These are phyloP conservation scores for Cornus kousa DNA, from an alignment of 148 eudicot genomes.

Conservation along the genomic window DNA sequence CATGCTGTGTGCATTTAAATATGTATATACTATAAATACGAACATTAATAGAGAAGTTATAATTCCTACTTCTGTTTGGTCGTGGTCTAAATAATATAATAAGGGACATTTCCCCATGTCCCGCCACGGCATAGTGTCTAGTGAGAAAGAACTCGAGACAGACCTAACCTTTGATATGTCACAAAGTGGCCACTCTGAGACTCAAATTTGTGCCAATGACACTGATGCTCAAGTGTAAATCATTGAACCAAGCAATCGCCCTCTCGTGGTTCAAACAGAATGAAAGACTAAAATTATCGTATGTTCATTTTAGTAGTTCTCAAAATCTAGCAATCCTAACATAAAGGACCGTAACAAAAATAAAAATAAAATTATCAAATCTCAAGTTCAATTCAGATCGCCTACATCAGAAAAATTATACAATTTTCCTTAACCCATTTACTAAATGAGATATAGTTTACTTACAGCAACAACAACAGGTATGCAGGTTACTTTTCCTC, in stretches of 20 bases:
- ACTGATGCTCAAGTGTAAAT: too few relatives aligned
- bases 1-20: neutral
- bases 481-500: constrained; percentile 54
- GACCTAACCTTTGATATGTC: too few relatives aligned
- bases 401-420: neutral
- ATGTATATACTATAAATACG: neutral
- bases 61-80: constrained; percentile 7
- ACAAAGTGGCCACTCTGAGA: too few relatives aligned
- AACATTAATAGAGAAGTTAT: neutral
- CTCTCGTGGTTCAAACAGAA: neutral
- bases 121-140: too few relatives aligned
- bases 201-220: too few relatives aligned
- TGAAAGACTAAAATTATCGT: neutral
- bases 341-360: neutral
- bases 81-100: neutral
- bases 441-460: constrained; percentile 11
- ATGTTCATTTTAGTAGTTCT: neutral
- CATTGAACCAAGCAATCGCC: too few relatives aligned
- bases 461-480: constrained; percentile 98
- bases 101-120: neutral
- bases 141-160: too few relatives aligned
- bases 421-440: neutral
- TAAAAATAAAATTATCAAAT: neutral
- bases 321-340: neutral
- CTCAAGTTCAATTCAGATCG: neutral